These are phyloP conservation scores for Filobasidium uniguttulatum DNA, from an alignment of 1,284 basidiomycete genomes.

Conservation along the genomic window DNA sequence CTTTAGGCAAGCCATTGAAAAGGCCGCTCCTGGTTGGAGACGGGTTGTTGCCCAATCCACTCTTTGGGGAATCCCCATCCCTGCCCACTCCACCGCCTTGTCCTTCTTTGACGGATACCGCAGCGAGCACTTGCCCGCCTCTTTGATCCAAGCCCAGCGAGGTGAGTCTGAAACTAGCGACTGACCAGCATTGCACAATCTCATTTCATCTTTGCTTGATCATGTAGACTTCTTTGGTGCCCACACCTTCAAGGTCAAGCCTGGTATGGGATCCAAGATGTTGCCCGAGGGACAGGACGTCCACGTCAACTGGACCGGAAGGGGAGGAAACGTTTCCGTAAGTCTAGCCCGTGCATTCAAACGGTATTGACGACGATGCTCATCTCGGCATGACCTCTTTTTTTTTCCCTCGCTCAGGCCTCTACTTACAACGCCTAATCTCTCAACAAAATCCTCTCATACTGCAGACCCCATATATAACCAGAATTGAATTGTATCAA, in stretches of 20 bases:
- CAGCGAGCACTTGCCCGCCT: constrained; percentile 76
- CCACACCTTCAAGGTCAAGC: constrained; percentile 83
- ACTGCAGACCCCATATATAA: background rate
- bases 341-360: no score
- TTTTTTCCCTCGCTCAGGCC: no score
- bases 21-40: constrained; percentile 95
- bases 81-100: constrained; percentile 89
- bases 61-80: constrained; percentile 94
- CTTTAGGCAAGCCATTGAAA: constrained; percentile 92
- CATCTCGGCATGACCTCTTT: no score
- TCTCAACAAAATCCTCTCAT: background rate
- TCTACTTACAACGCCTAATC: constrained; percentile 76
- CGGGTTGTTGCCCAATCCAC: constrained; percentile 91
- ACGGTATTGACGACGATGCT: no score
- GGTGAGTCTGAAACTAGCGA: constrained; percentile 28
- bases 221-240: constrained; percentile 51
- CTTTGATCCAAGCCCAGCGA: constrained; percentile 81
- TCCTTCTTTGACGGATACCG: constrained; percentile 98
- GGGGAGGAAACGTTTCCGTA: constrained; percentile 86
- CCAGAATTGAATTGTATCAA: background rate
- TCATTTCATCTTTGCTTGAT: constrained; percentile 37
- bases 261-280: constrained; percentile 71
- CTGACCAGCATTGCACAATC: no score
- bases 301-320: constrained; percentile 60
- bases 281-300: constrained; percentile 73